phyloP scores from a whole-genome alignment of 176 grass and related monocot species.

The Dactylis glomerata region DNA sequence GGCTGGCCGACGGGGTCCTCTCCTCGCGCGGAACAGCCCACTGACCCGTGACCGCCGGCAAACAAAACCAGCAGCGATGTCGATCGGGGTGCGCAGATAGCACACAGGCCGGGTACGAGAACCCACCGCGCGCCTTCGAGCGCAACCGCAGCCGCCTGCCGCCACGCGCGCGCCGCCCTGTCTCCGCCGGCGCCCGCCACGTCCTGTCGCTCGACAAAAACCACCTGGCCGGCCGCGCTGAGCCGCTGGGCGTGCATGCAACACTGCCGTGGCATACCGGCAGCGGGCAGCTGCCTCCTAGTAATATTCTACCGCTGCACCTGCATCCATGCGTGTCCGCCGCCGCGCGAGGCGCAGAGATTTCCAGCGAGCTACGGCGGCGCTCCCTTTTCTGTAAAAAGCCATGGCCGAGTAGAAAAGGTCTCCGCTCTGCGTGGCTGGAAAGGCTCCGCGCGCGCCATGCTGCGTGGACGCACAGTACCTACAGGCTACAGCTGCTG shows the following conservation, averaged over 20 bases:
- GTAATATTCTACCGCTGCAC: neutral
- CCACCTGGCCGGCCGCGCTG: no score
- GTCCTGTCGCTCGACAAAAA: neutral
- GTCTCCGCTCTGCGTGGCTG: neutral
- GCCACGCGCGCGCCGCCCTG: neutral
- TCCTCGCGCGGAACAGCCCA: no score
- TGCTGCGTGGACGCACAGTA: neutral
- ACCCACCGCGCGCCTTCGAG: neutral
- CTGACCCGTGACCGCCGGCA: neutral
- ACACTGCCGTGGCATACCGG: neutral
- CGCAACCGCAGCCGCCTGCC: neutral
- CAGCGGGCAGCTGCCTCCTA: neutral
- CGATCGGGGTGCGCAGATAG: neutral
- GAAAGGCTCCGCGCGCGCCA: neutral
- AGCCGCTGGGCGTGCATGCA: neutral
- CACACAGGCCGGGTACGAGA: neutral
- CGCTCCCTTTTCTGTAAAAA: neutral
- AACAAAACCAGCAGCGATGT: conserved; percentile 22
- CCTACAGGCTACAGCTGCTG: no score
- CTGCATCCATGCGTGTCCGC: neutral
- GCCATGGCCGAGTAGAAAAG: neutral
- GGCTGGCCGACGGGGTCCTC: no score
- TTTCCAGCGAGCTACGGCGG: neutral
- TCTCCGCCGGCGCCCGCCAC: neutral
- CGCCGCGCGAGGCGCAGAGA: neutral